Base-by-base conservation (phyloP, 2,329 filamentous ascomycete genomes). In the Epichloe baconii region DNA sequence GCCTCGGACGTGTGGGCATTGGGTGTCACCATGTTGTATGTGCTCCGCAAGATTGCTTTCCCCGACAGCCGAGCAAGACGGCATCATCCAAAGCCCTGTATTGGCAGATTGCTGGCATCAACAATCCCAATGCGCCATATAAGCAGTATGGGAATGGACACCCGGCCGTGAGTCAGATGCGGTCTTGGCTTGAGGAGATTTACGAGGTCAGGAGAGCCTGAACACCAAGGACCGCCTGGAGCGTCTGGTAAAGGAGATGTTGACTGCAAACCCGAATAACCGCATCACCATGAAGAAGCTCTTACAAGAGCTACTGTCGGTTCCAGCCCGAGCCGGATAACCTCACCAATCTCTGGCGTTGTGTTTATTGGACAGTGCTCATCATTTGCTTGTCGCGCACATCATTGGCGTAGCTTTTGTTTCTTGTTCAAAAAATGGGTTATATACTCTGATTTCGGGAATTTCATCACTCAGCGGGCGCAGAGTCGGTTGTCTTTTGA, bases 1-100 rank as follows among this genome's bases (percentile, higher is more conserved):
- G 66, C 76, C 2, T 78, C 77, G 34, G 78, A 81, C 56, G 76
- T 80, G 8, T 81, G 78, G 77, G 78, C 77, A 0, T 64, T 81
- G 34, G 78, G 78, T 44, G 69, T 81, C 47, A 79, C 77, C 34
- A 80, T 81, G 77, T 68, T 81, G 19, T 81, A 81, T 55, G 72
- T 78, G 4, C 62, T 81, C 50, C 68, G 71, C 55, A 77, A 77
- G 62, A 76, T 80, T 37, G 59, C 71, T 0, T 77, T 78, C 51
- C 78, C 78, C 1, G 78, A 80, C 55, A 66, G 63, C 36, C 71
- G 78, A 19, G 73, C 69, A 3, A 64, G 72, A 26, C 69, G 70
- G 49, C 67, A 70, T 1, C 73, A 77, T 52, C 69, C 72, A 0
- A 70, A 69, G 51, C 73, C 74, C 64, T 80, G 19, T 78, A 79